Evolutionary conservation across 2,329 filamentous ascomycete species (phyloP), one percentile per base, ranked within the genome.

Genomic region (Botryosphaeria dothidea): DNA sequence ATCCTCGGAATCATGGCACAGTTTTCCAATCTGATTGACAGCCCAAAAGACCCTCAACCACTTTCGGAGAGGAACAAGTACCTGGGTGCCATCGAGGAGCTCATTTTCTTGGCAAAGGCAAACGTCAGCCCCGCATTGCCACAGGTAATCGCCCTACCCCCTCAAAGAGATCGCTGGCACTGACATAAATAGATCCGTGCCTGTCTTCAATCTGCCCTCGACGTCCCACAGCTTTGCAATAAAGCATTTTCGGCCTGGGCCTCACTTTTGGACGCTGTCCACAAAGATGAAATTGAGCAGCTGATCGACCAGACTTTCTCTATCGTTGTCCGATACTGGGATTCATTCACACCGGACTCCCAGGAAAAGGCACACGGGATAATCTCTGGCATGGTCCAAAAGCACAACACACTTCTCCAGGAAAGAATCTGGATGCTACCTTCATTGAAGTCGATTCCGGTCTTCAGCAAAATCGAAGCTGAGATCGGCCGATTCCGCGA

Each of bases 291-390:
- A 72, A 84, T 97, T 5, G 89, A 90, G 68, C 84, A 87, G 27
- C 84, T 97, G 41, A 81, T 98, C 8, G 93, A 97, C 73, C 93
- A 94, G 65, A 96, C 93, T 0, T 92, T 98, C 69, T 93, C 93
- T 62, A 87, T 97, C 45, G 88, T 98, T 56, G 88, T 90, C 25
- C 88, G 90, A 69, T 90, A 95, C 72, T 99, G 95, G 95, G 69
- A 74, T 4, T 77, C 71, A 2, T 88, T 98, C 64, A 87, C 88
- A 23, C 80, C 84, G 3, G 75, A 81, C 3, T 89, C 89, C 1
- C 87, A 86, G 67, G 72, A 83, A 3, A 82, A 83, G 63, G 90
- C 89, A 3, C 83, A 86, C 66, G 79, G 84, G 17, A 83, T 93
- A 68, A 82, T 98, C 25, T 79, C 82, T 11, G 83, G 84, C 64